Percentiles rank a stretch among this genome's conserved stretches.
These are phyloP conservation scores for Aechmea fasciata DNA, from an alignment of 176 grass and related monocot genomes.

Conservation along the genomic window DNA sequence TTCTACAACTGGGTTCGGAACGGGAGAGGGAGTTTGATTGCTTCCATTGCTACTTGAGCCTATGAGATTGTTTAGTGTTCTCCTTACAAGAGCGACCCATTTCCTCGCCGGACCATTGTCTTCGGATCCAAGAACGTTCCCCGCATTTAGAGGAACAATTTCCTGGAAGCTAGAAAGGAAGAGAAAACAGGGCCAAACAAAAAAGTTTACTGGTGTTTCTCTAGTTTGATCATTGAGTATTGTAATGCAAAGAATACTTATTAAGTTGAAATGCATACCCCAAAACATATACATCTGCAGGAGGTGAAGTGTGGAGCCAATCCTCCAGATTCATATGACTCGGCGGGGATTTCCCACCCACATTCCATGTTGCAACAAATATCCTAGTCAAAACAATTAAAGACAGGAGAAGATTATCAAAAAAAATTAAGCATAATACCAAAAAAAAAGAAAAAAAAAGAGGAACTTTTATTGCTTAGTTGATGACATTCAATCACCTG, in stretches of 20 bases:
- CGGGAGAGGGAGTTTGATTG: conserved; percentile 79
- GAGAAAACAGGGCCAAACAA: not conserved
- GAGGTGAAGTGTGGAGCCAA: conserved; percentile 94
- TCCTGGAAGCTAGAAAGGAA: conserved; percentile 67
- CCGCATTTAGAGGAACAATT: conserved; percentile 90
- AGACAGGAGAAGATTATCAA: not conserved
- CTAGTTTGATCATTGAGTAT: not conserved
- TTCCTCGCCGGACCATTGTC: conserved; percentile 91
- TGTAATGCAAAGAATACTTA: not conserved
- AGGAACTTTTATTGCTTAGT: not conserved
- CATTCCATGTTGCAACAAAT: conserved; percentile 98
- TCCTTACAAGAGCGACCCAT: conserved; percentile 78
- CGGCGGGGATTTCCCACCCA: conserved; percentile 74
- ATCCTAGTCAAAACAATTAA: conserved; percentile 47
- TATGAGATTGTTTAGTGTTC: conserved; percentile 71
- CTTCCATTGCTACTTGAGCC: conserved; percentile 62
- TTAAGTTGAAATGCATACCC: conserved; percentile 33
- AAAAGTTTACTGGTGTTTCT: not conserved
- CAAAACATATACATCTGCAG: conserved; percentile 91
- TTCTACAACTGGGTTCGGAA: conserved; percentile 69
- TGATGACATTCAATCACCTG: conserved; percentile 31
- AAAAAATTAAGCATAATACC: not conserved
- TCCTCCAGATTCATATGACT: conserved; percentile 83
- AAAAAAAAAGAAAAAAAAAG: not conserved
- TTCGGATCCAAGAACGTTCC: conserved; percentile 95